A percentile compares a stretch with the other conserved stretches of the same genome.
Conservation (phyloP, 2,329 filamentous ascomycete species). For the Acrocalymma vagum region DNA sequence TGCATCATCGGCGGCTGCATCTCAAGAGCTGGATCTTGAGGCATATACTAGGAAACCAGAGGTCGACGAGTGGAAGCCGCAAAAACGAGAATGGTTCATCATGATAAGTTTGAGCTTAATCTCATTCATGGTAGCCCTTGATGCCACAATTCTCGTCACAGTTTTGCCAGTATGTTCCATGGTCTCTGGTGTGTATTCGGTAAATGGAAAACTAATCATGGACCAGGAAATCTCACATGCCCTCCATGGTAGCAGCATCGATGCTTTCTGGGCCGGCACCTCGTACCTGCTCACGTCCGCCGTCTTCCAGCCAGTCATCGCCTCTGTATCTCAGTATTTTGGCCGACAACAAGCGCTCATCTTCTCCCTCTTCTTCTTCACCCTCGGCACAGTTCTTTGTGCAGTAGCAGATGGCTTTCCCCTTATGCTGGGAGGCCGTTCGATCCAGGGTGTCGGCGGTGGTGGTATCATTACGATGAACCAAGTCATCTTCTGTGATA, state of each 20-base stretch:
- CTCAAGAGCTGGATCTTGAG: too few species aligned
- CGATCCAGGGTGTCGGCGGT: constrained; percentile 49
- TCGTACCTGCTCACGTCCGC: constrained; percentile 73
- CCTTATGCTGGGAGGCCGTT: constrained; percentile 44
- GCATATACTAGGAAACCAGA: too few species aligned
- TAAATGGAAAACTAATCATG: constrained; percentile 1
- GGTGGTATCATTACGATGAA: constrained; percentile 51
- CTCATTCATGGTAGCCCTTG: constrained; percentile 39
- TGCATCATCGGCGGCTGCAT: too few species aligned
- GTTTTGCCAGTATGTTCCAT: constrained; percentile 31
- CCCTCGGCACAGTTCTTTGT: constrained; percentile 56
- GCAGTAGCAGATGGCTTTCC: constrained; percentile 45
- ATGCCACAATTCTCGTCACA: constrained; percentile 37
- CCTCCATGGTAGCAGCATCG: constrained; percentile 31
- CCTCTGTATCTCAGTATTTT: constrained; percentile 55
- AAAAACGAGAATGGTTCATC: constrained; percentile 27
- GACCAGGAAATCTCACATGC: constrained; percentile 30
- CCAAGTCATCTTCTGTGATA: constrained; percentile 55
- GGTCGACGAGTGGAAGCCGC: constrained; percentile 17
- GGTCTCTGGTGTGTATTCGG: neutral
- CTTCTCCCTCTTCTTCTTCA: constrained; percentile 55
- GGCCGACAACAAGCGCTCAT: constrained; percentile 56
- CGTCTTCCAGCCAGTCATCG: constrained; percentile 62
- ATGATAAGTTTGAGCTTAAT: constrained; percentile 38
- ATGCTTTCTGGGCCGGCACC: constrained; percentile 77